Conservation (phyloP, 345 rosid genomes). For the Gossypium australe region DNA sequence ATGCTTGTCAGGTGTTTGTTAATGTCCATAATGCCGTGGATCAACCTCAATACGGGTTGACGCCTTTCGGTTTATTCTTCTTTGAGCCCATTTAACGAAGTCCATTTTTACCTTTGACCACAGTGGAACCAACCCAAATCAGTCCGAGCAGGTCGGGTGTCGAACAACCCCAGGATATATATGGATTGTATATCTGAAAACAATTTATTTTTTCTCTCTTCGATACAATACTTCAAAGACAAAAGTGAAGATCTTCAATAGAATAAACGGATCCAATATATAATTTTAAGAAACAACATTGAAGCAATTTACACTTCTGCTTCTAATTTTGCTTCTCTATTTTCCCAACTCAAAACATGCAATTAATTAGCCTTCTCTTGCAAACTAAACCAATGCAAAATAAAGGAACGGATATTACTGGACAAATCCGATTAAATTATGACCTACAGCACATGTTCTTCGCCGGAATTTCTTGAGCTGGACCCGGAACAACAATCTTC, state of each 20-base stretch:
- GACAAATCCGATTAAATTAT: conserved; percentile 22
- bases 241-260: background rate
- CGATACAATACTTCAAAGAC: background rate
- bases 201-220: background rate
- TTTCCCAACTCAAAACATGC: conserved; percentile 1
- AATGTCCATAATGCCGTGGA: too few relatives aligned
- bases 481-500: conserved; percentile 65
- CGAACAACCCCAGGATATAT: too few relatives aligned
- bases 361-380: conserved; percentile 18
- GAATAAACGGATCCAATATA: background rate
- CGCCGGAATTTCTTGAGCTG: conserved; percentile 57
- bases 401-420: background rate
- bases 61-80: too few relatives aligned
- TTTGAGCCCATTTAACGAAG: too few relatives aligned
- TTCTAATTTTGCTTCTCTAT: conserved; percentile 2
- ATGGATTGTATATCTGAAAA: background rate
- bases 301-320: background rate
- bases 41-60: too few relatives aligned
- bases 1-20: too few relatives aligned
- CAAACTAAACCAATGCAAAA: conserved; percentile 6
- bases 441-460: conserved; percentile 61
- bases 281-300: background rate
- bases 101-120: too few relatives aligned
- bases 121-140: too few relatives aligned
- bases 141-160: too few relatives aligned